Evolutionary conservation across 2,329 filamentous ascomycete species (phyloP), one percentile per base, ranked within the genome.

Genomic region (Nannizzia gypsea): DNA sequence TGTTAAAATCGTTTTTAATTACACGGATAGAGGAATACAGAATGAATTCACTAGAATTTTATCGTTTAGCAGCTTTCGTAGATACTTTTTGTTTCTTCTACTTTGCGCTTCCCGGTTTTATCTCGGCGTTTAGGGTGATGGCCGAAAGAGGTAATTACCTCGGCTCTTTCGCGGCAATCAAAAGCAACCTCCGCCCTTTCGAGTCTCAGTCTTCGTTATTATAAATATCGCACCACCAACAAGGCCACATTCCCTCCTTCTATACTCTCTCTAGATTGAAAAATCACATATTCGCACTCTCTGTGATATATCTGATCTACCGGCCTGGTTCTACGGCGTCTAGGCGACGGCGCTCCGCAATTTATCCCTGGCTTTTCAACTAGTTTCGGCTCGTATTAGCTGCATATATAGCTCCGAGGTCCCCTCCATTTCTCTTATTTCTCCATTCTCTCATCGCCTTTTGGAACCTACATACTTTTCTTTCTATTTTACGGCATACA

Each of bases 351-450:
- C 13, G 22, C 24, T 34, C 50, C 26, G 50, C 26, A n/a, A 3
- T 22, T 50, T 2, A 34, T 20, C 50, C 50, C 50, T 6, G 8
- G 24, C 31, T 54, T 54, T n/a, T 34, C 31, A 17, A 54, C 26
- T 54, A 54, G 50, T 26, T 54, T 34, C 50, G 26, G 26, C 50
- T 54, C 28, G 50, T 31, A 54, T n/a, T 52, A 52, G 46, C 46
- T 31, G 50, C 50, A 54, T 34, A 34, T 54, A 54, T 54, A 54
- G 50, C 50, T 54, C 54, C 44, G 56, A 46, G 56, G 56, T 58
- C 44, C 56, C 56, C 38, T 34, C 44, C 24, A 34, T 11, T 58
- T 58, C 24, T 34, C 17, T 44, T 50, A 28, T 13, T 58, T 50
- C 44, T 50, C 6, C 44, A 11, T 50, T 50, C 44, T 24, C 17